A percentile compares a stretch with the other conserved stretches of the same genome.
Conservation (phyloP, 202 grass and related monocot species). For the Panicum virgatum region DNA sequence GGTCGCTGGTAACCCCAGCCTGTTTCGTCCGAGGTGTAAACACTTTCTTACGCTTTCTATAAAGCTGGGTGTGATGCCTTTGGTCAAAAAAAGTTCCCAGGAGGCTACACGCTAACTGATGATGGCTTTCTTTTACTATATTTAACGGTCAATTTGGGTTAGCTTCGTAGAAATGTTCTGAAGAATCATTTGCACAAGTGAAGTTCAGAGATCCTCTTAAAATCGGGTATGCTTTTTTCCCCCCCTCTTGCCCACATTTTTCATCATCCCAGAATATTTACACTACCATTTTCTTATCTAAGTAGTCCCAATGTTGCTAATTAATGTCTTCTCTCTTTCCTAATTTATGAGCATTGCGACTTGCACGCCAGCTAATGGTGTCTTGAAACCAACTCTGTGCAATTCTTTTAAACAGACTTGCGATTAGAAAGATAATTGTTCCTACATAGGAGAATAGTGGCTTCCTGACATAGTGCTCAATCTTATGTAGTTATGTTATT, state of each 20-base stretch:
- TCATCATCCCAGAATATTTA: slow-evolving; percentile 7
- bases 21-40: too few species aligned
- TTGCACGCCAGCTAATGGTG: slow-evolving; percentile 79
- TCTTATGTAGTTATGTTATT: neutral
- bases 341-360: slow-evolving; percentile 78
- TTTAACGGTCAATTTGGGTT: slow-evolving; percentile 55
- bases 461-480: neutral
- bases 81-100: slow-evolving; percentile 8
- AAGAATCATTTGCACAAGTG: slow-evolving; percentile 96
- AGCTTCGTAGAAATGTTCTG: slow-evolving; percentile 98
- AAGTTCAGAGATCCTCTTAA: slow-evolving; percentile 95
- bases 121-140: slow-evolving; percentile 1
- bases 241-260: slow-evolving; percentile 22
- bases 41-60: too few species aligned
- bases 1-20: too few species aligned
- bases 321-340: slow-evolving; percentile 64
- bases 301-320: slow-evolving; percentile 21
- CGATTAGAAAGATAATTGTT: neutral
- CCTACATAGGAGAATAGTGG: neutral
- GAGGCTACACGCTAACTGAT: neutral
- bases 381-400: slow-evolving; percentile 34
- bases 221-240: slow-evolving; percentile 57
- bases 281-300: slow-evolving; percentile 27
- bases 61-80: too few species aligned
- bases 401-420: neutral